Evolutionary conservation across 305 asterid genomes (phyloP), one percentile per base, ranked within the genome.

Genomic region (Fraxinus greggii): DNA sequence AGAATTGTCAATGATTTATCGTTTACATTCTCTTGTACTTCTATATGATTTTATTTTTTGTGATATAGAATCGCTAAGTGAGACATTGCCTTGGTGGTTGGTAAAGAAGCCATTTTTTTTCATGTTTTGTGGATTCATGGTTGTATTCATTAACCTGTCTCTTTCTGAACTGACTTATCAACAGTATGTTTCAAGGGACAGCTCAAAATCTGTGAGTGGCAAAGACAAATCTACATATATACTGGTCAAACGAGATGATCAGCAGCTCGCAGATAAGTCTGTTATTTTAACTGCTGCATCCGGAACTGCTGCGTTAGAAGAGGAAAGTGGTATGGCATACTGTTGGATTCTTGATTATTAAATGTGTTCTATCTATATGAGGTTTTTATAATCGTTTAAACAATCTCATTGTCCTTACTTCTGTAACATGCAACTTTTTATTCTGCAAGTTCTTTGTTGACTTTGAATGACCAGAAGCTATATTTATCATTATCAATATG

Each of bases 141-240:
- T 76, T 48, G 28, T 76, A 72, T 24, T 17, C 61, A 59, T 77
- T 86, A 76, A 83, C 9, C 13, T 48, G 65, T 80, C 38, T 23
- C 83, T 88, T 19, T 65, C 19, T 65, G 69, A 79, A 77, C 82
- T 81, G 70, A 83, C 82, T 80, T 82, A 78, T 77, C 65, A 67
- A 80, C 95, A 93, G 97, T 93, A 93, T 42, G 93, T 93, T 69
- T 84, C 82, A 51, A 88, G 93, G 89, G 92, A 91, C 72, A 86
- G 85, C 86, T 76, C 89, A 81, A 92, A 92, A 89, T 84, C 74
- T 78, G 82, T 76, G 75, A 82, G 85, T 77, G 87, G 89, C 87
- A 92, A 89, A 86, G 93, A 90, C 83, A 93, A 90, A 84, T 85
- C 97, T 75, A 76, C 92, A 74, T 82, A 87, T 84, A 72, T 83